Evolutionary conservation across 495 filamentous ascomycete genomes (phyloP), one percentile per base, ranked within the genome.

Genomic region (Neurospora intermedia): DNA sequence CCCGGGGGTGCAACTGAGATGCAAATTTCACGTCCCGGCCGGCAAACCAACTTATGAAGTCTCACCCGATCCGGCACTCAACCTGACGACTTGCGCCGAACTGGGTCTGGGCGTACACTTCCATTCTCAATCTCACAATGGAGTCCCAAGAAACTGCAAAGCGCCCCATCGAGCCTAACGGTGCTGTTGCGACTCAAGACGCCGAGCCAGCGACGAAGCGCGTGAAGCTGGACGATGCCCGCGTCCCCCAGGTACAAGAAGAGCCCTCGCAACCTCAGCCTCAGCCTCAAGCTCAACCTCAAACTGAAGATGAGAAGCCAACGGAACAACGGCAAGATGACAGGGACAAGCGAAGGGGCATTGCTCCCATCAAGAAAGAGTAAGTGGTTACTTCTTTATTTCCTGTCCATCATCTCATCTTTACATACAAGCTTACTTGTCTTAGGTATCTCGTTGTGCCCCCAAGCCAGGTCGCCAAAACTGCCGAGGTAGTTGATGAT

Each of bases 291-390:
- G 9, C 72, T 43, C 59, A 69, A 18, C 16, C 73, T 43, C 69
- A 69, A 27, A 73, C 69, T 48, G 45, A 13, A 35, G 10, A 62
- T 27, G 45, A 72, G 16, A 73, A 70, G 27, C 69, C n/a, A 40
- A 54, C 23, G 48, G 48, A 71, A 4, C 43, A 27, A 54, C 39
- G 71, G 77, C 77, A 75, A 45, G 76, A 74, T 74, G 81, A 78
- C 76, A 88, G 83, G 80, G 86, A 75, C 72, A 84, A 88, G 78
- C 6, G 23, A 62, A 31, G 54, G 54, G 95, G 94, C 41, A 86
- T 95, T 73, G 93, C 93, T 42, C 88, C 89, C 2, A 90, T 99
- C 77, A 97, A 97, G 81, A 77, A 88, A 73, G 94, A 98, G 92
- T 97, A 82, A 80, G 88, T 82, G 70, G 39, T 10, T 20, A 46